phyloP scores from a whole-genome alignment of 805 yeast species.

The Candida boleticola region DNA sequence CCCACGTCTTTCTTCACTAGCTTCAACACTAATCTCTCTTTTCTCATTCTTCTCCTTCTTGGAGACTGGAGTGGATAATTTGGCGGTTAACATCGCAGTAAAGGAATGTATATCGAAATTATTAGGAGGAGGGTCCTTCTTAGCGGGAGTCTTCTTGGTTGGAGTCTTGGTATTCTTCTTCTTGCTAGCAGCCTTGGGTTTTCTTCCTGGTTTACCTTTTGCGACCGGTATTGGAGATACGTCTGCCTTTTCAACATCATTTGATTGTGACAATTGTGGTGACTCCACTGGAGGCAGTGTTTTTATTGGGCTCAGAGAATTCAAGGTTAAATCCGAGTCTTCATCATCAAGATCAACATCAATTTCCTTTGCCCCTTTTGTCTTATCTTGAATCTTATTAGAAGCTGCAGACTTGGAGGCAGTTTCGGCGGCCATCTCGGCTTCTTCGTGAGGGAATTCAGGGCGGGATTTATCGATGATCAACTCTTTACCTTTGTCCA shows the following conservation, averaged over 20 bases:
- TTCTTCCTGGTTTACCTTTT: constrained; percentile 3
- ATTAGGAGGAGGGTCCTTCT: not conserved
- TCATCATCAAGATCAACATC: not conserved
- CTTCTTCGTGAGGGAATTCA: too few species aligned
- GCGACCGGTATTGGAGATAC: too few species aligned
- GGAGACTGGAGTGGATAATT: constrained; percentile 11
- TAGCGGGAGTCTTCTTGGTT: constrained; percentile 2
- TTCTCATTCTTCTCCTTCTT: constrained; percentile 4
- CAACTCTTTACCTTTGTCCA: constrained; percentile 6
- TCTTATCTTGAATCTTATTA: not conserved
- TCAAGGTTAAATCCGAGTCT: constrained; percentile 1
- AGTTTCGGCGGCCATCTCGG: too few species aligned
- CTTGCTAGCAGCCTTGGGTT: not conserved
- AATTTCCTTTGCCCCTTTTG: not conserved
- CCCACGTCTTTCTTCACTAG: not conserved
- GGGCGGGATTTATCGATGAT: constrained; percentile 6
- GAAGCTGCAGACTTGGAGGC: too few species aligned
- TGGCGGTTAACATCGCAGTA: constrained; percentile 23
- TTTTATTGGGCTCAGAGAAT: constrained; percentile 6
- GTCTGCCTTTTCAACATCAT: too few species aligned
- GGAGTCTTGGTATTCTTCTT: not conserved
- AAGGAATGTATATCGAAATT: constrained; percentile 26
- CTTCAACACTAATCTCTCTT: not conserved
- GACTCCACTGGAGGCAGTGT: constrained; percentile 6
- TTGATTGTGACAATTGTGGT: not conserved